These are phyloP conservation scores for Cryptococcus wingfieldii DNA, from an alignment of 1,284 basidiomycete genomes.

Conservation along the genomic window DNA sequence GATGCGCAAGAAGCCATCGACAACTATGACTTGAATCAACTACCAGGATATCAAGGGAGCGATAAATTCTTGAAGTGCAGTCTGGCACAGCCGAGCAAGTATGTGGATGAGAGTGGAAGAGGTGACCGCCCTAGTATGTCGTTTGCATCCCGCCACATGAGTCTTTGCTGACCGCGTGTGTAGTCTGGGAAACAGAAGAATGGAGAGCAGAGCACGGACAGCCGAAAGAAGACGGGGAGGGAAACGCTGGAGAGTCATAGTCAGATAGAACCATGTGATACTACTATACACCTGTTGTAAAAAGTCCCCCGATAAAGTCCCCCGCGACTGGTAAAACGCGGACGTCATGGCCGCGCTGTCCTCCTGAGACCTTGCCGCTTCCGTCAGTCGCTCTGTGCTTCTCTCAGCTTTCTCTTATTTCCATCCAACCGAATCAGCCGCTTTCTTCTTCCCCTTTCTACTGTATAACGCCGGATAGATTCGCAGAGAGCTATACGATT, in stretches of 20 bases:
- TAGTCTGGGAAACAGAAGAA: conserved; percentile 48
- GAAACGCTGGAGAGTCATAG: conserved; percentile 1
- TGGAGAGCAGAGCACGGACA: conserved; percentile 43
- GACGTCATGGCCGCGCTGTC: too few species aligned
- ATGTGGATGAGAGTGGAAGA: conserved; percentile 23
- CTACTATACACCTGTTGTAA: conserved; percentile 9
- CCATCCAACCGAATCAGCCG: neutral
- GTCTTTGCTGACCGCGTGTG: neutral
- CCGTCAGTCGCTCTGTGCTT: neutral
- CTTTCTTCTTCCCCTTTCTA: neutral
- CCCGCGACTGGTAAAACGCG: too few species aligned
- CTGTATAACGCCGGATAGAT: neutral
- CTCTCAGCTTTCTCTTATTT: neutral
- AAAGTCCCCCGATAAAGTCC: too few species aligned
- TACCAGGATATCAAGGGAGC: conserved; percentile 40
- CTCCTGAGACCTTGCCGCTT: neutral
- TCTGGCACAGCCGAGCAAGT: conserved; percentile 44
- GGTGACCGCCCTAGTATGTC: conserved; percentile 44
- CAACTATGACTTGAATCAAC: conserved; percentile 49
- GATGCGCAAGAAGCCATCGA: conserved; percentile 50
- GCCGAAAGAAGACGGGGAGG: conserved; percentile 19
- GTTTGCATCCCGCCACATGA: neutral
- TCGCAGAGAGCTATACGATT: neutral
- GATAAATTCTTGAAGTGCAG: conserved; percentile 47
- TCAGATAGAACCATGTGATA: conserved; percentile 9